phyloP scores from a whole-genome alignment of 768 basidiomycete genomes.

The Nidularia sp. region DNA sequence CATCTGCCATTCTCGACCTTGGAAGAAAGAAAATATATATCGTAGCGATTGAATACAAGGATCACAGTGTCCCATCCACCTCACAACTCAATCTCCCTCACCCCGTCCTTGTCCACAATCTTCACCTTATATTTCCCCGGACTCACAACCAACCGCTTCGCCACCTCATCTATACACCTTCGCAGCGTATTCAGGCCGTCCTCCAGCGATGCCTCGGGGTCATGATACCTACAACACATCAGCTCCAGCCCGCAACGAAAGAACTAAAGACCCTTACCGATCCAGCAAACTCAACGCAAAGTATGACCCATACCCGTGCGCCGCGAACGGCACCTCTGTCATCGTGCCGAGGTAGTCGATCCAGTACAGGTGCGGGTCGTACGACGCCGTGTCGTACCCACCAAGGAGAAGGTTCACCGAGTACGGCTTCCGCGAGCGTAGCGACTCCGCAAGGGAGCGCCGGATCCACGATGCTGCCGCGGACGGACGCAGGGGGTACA shows the following conservation, averaged over 20 bases:
- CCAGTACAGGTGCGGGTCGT: conserved; percentile 85
- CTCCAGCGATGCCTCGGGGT: conserved; percentile 79
- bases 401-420: conserved; percentile 90
- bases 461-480: conserved; percentile 97
- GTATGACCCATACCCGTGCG: conserved; percentile 93
- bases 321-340: conserved; percentile 85
- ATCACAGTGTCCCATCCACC: background rate
- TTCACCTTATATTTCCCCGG: conserved; percentile 85
- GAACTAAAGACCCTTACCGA: conserved; percentile 41
- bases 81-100: conserved; percentile 75
- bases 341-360: conserved; percentile 94
- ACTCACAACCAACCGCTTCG: conserved; percentile 77
- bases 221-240: conserved; percentile 64
- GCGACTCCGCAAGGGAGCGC: conserved; percentile 79
- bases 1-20: too few species aligned
- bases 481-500: conserved; percentile 82
- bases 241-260: too few species aligned
- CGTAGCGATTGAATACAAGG: too few species aligned
- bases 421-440: conserved; percentile 87
- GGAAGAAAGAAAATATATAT: too few species aligned
- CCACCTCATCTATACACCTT: conserved; percentile 86
- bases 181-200: conserved; percentile 82
- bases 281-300: conserved; percentile 92
- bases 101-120: conserved; percentile 88
- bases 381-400: conserved; percentile 80